Conservation (phyloP, 2,329 filamentous ascomycete genomes). For the Rhinocladiella mackenziei region DNA sequence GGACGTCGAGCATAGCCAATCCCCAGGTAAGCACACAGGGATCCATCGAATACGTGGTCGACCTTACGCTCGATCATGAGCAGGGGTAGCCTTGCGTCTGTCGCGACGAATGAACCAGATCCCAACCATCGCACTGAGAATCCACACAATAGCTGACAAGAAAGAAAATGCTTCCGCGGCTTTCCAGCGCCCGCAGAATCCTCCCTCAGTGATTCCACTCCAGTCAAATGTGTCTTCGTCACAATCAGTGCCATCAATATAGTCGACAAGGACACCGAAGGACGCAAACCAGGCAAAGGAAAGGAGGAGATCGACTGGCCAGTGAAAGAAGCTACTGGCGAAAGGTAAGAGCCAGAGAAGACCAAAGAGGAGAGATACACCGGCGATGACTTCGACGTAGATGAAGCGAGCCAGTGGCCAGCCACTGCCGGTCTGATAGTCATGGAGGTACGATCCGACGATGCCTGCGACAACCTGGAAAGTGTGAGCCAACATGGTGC, state of each 20-base stretch:
- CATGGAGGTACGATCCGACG: conserved; percentile 62
- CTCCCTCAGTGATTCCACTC: conserved; percentile 49
- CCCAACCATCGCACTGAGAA: conserved; percentile 58
- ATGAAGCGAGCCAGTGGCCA: conserved; percentile 65
- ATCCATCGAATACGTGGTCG: not conserved
- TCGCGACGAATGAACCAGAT: conserved; percentile 27
- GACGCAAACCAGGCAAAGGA: conserved; percentile 66
- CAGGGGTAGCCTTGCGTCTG: conserved; percentile 19
- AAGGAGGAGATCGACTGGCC: conserved; percentile 66
- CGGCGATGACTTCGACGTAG: conserved; percentile 69
- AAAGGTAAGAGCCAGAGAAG: conserved; percentile 72
- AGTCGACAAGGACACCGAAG: conserved; percentile 63
- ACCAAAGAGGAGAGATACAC: conserved; percentile 61
- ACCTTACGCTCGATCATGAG: conserved; percentile 14
- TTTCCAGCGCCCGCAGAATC: conserved; percentile 65
- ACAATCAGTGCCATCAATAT: conserved; percentile 37
- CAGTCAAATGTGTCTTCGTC: conserved; percentile 53
- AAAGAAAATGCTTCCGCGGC: conserved; percentile 69
- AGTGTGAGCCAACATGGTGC: conserved; percentile 8
- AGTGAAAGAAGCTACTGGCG: conserved; percentile 62
- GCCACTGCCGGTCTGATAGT: conserved; percentile 26
- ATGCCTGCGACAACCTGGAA: conserved; percentile 59
- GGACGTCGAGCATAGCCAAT: conserved; percentile 12
- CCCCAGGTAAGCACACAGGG: conserved; percentile 6
- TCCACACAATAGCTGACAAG: conserved; percentile 67